Base-by-base conservation (phyloP, 148 eudicot genomes). In the Hydrangea macrophylla region DNA sequence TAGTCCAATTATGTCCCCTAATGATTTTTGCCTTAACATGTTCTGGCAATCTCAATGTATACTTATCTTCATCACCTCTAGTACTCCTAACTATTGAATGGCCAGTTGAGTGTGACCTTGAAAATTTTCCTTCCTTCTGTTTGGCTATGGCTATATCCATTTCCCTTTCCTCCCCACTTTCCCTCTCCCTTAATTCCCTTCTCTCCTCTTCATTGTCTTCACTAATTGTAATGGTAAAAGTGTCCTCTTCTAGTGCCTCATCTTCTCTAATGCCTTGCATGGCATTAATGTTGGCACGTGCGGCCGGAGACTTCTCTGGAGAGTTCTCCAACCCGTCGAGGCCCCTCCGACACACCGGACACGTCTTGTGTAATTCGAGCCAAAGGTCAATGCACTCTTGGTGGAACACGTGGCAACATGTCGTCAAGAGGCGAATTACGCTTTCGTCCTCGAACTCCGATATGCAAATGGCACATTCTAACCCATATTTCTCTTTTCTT, bases 401-500 rank as follows among this genome's bases (percentile, higher is more conserved):
- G 39, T 92, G 97, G 64, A 89, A 92, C 1, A 86, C 95, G 65
- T 92, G 97, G 67, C 74, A 79, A 67, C 97, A 92, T 26, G 64
- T 37, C 1, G 90, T 81, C 59, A 92, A 27, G 3, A 89, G 76
- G 9, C 92, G 79, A 55, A 92, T 81, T 1, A 74, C 20, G 56
- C 81, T 84, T 0, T 57, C 73, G 28, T 78, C 88, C 6, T 44
- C 58, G 56, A 89, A 92, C 61, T 92, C 97, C 0, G 80, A 79
- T 35, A 92, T 64, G 66, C 97, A 92, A 18, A 92, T 87, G 31
- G 96, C 96, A 33, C 97, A 92, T 73, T 92, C 97, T 8, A 92
- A 75, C 3, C 89, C 90, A 36, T 82, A 85, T 9, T 76, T 82
- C 2, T 82, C 92, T 22, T 69, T 73, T 5, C 85, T 59, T 39